Base-by-base conservation (phyloP, 257 asterid species). In the Scutellaria minor region DNA sequence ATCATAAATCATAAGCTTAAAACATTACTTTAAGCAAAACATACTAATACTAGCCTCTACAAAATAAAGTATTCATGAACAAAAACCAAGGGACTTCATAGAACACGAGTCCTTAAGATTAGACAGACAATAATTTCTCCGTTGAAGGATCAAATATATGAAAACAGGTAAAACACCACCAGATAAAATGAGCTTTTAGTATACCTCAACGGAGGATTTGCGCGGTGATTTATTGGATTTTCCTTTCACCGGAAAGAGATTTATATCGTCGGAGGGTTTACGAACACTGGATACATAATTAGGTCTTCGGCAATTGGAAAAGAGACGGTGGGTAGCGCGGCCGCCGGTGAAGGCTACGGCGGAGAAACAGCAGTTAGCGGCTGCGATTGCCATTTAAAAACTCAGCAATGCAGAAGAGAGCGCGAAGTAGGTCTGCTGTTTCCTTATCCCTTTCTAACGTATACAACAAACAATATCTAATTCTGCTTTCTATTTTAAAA, bases 361-460 rank as follows among this genome's bases (percentile, higher is more conserved):
- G 72, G 81, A 83, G 80, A 80, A 80, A 61, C 83, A 80, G 68
- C 79, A 80, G 62, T 73, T 80, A n/a, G 85, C 81, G 71, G 80
- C 85, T 24, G 85, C 79, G 31, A 73, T 78, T 68, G 87, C 85
- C 87, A 80, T 80, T 80, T 63, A 50, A 53, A 64, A 40, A 5
- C 7, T 31, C 31, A 52, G 77, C 70, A 35, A 52, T 56, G 54
- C 55, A 51, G 74, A 31, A n/a, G 72, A 59, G 64, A 24, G 64
- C 64, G 65, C 31, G 55, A 22, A 60, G 71, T 45, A 42, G 77
- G 47, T 64, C 66, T 77, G 78, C 57, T 5, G 63, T 40, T 66
- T 64, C 82, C 82, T 82, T 82, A 82, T 82, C 86, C 84, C 22
- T 48, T 71, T 14, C 63, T 15, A 53, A 37, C 57, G 46, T 44